Conservation (phyloP, 768 basidiomycete species). For the Collybia sordida region DNA sequence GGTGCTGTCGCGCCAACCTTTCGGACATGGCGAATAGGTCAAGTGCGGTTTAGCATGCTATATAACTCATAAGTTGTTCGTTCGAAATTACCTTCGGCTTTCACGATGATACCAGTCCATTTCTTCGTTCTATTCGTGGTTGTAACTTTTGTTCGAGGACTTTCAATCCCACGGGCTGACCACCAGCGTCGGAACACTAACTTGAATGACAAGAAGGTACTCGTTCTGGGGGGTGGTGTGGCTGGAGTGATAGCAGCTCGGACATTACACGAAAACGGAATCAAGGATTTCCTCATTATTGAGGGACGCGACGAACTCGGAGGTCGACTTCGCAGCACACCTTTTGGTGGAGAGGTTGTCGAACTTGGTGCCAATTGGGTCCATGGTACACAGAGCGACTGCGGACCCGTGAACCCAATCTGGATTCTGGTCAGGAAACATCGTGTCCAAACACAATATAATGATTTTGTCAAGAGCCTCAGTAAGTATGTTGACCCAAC, state of each 20-base stretch:
- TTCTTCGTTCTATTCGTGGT: too few species aligned
- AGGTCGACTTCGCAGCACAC: constrained; percentile 52
- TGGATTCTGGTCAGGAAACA: constrained; percentile 58
- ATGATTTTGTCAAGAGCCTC: constrained; percentile 40
- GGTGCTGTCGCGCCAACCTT: too few species aligned
- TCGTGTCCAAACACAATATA: constrained; percentile 43
- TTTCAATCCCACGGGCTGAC: neutral
- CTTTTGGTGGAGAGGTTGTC: constrained; percentile 48
- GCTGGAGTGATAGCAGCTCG: constrained; percentile 68
- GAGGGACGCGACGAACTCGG: constrained; percentile 60
- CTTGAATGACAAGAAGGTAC: constrained; percentile 31
- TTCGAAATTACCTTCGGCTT: too few species aligned
- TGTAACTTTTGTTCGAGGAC: neutral
- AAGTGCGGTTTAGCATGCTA: too few species aligned
- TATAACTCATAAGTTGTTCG: too few species aligned
- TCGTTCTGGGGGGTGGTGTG: constrained; percentile 68
- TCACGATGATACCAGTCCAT: too few species aligned
- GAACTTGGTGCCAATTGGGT: constrained; percentile 67
- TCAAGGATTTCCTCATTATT: constrained; percentile 58
- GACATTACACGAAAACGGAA: constrained; percentile 50
- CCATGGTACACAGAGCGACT: constrained; percentile 44
- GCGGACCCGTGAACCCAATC: constrained; percentile 60
- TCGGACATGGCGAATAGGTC: too few species aligned
- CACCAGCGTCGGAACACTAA: neutral
- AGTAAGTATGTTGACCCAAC: constrained; percentile 32